phyloP scores from a whole-genome alignment of 495 filamentous ascomycete species.

The Xylaria bambusicola region DNA sequence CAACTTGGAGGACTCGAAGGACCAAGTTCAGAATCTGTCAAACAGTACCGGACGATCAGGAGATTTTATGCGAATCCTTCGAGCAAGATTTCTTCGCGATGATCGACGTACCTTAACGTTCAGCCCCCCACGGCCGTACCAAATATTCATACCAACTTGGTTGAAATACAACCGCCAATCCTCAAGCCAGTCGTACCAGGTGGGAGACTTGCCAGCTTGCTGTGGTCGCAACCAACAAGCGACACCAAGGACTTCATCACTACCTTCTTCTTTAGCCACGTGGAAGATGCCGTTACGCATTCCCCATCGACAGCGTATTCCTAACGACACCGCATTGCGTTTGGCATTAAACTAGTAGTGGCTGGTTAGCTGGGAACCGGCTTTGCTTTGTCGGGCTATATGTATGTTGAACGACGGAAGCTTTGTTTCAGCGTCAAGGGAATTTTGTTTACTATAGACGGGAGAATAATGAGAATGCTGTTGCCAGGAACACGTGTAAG shows the following conservation, averaged over 20 bases:
- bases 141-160: constrained; percentile 63
- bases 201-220: constrained; percentile 39
- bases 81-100: constrained; percentile 13
- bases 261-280: constrained; percentile 57
- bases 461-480: neutral
- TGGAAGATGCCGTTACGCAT: constrained; percentile 64
- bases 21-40: constrained; percentile 1
- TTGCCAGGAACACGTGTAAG: neutral
- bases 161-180: constrained; percentile 60
- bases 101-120: constrained; percentile 48
- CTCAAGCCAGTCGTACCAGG: constrained; percentile 59
- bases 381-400: neutral
- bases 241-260: constrained; percentile 57
- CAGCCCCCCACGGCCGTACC: constrained; percentile 64
- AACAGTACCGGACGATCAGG: constrained; percentile 22
- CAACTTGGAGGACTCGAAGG: neutral
- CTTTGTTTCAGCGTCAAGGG: neutral
- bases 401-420: neutral
- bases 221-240: constrained; percentile 65
- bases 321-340: constrained; percentile 64
- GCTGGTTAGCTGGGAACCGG: neutral
- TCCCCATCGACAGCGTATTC: constrained; percentile 63
- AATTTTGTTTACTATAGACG: neutral
- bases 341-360: constrained; percentile 50
- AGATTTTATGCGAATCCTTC: constrained; percentile 23